Conservation (phyloP, 768 basidiomycete genomes). For the Auriscalpium vulgare region DNA sequence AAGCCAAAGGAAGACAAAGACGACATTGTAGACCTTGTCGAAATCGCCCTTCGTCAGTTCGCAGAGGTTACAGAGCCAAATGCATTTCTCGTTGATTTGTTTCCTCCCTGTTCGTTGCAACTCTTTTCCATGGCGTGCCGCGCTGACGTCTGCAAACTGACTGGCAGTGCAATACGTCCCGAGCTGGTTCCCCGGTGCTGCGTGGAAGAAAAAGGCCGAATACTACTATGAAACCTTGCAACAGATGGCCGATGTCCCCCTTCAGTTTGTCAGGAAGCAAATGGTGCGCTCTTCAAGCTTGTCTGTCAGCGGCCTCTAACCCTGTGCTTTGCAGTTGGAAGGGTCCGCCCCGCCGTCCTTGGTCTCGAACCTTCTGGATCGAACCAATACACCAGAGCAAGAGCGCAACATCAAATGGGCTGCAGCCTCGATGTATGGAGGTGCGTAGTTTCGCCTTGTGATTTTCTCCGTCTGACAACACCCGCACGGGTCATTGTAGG, state of each 20-base stretch:
- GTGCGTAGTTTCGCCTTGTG: neutral
- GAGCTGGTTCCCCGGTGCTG: conserved; percentile 26
- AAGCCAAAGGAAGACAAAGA: conserved; percentile 18
- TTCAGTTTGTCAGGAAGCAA: conserved; percentile 6
- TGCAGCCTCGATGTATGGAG: conserved; percentile 3
- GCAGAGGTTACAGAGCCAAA: conserved; percentile 10
- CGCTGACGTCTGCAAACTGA: neutral
- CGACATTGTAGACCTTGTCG: conserved; percentile 15
- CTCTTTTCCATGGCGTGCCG: neutral
- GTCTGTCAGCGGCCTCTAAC: neutral
- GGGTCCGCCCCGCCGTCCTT: conserved; percentile 3
- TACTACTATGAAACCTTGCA: neutral
- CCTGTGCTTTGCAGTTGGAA: neutral
- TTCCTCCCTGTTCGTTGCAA: conserved; percentile 15
- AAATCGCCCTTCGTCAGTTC: conserved; percentile 9
- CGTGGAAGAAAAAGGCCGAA: conserved; percentile 14
- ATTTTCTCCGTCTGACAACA: neutral
- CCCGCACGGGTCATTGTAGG: neutral
- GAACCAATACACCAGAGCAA: conserved; percentile 3
- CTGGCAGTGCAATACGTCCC: conserved; percentile 22
- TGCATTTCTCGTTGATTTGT: conserved; percentile 17
- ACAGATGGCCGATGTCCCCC: conserved; percentile 10
- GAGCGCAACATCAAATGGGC: conserved; percentile 11
- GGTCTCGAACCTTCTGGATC: neutral
- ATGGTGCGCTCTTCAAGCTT: conserved; percentile 5